A percentile compares a stretch with the other conserved stretches of the same genome.
Conservation (phyloP, 176 grass and related monocot species). For the Luzula sylvatica region DNA sequence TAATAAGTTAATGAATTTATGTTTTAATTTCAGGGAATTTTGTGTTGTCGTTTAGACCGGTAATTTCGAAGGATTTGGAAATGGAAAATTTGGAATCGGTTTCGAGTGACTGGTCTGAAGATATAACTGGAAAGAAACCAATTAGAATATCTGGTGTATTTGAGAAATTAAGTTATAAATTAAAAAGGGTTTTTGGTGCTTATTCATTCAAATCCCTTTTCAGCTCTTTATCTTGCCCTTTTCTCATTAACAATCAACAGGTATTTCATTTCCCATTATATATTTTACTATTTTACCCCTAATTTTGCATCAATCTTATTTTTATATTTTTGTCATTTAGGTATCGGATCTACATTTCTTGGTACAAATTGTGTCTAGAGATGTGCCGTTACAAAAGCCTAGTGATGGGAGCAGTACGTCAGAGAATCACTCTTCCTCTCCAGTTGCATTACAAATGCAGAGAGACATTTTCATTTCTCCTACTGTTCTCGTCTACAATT, state of each 20-base stretch:
- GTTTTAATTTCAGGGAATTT: slow-evolving; percentile 62
- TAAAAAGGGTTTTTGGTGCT: slow-evolving; percentile 58
- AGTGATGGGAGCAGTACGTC: slow-evolving; percentile 25
- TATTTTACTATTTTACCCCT: too few relatives aligned
- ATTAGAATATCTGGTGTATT: slow-evolving; percentile 48
- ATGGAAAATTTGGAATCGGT: slow-evolving; percentile 17
- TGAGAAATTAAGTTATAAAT: slow-evolving; percentile 62
- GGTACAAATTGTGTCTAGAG: slow-evolving; percentile 55
- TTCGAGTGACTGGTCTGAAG: slow-evolving; percentile 60
- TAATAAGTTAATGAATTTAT: neutral
- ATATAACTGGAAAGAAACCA: slow-evolving; percentile 56
- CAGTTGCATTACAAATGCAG: slow-evolving; percentile 51
- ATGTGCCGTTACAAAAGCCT: slow-evolving; percentile 51
- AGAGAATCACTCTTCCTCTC: slow-evolving; percentile 26
- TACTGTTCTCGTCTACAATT: slow-evolving; percentile 73
- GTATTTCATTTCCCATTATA: neutral
- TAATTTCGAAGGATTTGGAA: slow-evolving; percentile 32
- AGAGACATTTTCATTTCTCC: slow-evolving; percentile 80
- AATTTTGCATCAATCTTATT: too few relatives aligned
- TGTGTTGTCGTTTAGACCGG: slow-evolving; percentile 66
- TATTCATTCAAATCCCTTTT: slow-evolving; percentile 66
- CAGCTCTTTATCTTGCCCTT: slow-evolving; percentile 52
- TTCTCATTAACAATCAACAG: slow-evolving; percentile 36
- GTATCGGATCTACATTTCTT: slow-evolving; percentile 64
- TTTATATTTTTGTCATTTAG: neutral